Percentiles rank a stretch among this genome's conserved stretches.
phyloP scores from a whole-genome alignment of 2,329 filamentous ascomycete species.

The Fusarium secorum region DNA sequence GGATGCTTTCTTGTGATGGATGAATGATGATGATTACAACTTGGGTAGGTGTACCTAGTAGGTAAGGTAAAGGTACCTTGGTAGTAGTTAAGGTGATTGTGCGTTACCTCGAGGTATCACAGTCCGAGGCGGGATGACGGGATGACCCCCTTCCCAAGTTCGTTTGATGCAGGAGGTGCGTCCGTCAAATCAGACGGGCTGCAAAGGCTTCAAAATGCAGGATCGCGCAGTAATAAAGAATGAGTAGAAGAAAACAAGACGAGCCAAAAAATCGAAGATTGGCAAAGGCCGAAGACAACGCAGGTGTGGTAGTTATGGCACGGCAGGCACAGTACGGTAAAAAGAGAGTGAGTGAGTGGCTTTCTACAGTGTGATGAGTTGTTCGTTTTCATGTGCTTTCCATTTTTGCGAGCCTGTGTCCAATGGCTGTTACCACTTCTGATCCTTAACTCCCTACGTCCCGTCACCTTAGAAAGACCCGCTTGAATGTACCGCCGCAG shows the following conservation, averaged over 20 bases:
- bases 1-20: conserved; percentile 15
- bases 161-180: conserved; percentile 1
- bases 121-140: conserved; percentile 4
- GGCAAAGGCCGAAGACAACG: conserved; percentile 3
- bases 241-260: conserved; percentile 19
- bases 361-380: conserved; percentile 24
- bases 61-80: not conserved
- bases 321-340: not conserved
- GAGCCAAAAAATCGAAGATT: conserved; percentile 1
- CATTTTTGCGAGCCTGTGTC: conserved; percentile 26
- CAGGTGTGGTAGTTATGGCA: not conserved
- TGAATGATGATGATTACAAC: conserved; percentile 23
- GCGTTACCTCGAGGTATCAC: conserved; percentile 4
- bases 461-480: conserved; percentile 9
- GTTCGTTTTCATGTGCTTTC: conserved; percentile 35
- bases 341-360: conserved; percentile 17
- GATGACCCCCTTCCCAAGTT: conserved; percentile 4
- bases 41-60: not conserved
- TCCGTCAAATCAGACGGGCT: not conserved
- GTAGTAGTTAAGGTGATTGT: not conserved
- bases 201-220: not conserved
- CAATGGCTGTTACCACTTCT: not conserved
- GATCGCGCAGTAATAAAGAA: conserved; percentile 17
- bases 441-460: not conserved
- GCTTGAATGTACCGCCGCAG: conserved; percentile 20